Percentiles rank a stretch among this genome's conserved stretches.
phyloP scores from a whole-genome alignment of 345 rosid species.

The Murraya koenigii region DNA sequence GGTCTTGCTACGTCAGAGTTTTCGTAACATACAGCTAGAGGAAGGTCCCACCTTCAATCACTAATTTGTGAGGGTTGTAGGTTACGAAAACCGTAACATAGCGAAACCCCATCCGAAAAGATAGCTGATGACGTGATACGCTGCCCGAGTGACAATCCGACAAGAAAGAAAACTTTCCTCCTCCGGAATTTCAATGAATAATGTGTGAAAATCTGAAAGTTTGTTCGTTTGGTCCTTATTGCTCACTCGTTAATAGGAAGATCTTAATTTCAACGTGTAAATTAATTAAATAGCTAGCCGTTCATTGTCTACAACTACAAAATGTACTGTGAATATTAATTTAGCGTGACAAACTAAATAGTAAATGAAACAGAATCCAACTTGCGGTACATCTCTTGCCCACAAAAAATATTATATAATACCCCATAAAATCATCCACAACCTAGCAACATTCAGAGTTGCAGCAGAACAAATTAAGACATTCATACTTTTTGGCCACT shows the following conservation, averaged over 20 bases:
- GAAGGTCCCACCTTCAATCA: too few species aligned
- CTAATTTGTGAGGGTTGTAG: too few species aligned
- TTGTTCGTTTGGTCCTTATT: not conserved
- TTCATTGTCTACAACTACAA: not conserved
- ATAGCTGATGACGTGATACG: not conserved
- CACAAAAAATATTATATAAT: constrained; percentile 26
- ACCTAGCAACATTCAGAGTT: constrained; percentile 28
- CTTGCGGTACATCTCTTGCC: not conserved
- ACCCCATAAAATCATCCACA: not conserved
- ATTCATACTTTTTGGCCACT: not conserved
- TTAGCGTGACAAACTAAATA: not conserved
- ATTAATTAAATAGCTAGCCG: not conserved
- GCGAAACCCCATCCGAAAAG: too few species aligned
- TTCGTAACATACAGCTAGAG: too few species aligned
- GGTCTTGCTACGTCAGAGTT: too few species aligned
- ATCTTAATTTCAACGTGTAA: not conserved
- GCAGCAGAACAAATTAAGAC: constrained; percentile 20
- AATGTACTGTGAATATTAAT: not conserved
- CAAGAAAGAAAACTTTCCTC: not conserved
- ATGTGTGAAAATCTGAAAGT: not conserved
- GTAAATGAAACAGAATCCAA: not conserved
- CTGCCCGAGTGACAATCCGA: not conserved
- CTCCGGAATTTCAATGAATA: not conserved
- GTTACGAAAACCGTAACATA: too few species aligned
- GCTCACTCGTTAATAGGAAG: not conserved